Conservation (phyloP, 2,329 filamentous ascomycete species). For the Truncatella angustata region DNA sequence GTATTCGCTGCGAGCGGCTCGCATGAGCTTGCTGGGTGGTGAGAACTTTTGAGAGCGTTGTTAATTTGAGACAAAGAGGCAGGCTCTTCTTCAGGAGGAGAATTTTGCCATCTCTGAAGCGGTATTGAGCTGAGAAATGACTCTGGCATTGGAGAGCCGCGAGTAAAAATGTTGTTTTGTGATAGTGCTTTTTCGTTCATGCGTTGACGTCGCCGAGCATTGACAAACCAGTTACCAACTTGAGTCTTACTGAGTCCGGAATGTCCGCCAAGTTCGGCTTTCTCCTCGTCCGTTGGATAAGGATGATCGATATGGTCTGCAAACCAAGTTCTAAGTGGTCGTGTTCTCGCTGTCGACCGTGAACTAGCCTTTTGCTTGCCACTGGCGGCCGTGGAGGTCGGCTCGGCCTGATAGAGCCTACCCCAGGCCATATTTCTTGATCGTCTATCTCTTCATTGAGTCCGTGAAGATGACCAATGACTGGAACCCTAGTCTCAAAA, state of each 20-base stretch:
- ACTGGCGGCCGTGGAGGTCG: slow-evolving; percentile 9
- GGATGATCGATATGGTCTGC: slow-evolving; percentile 42
- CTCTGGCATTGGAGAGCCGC: slow-evolving; percentile 41
- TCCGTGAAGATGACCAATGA: slow-evolving; percentile 44
- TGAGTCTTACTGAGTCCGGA: slow-evolving; percentile 45
- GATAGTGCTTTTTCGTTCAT: slow-evolving; percentile 24
- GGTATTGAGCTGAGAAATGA: slow-evolving; percentile 38
- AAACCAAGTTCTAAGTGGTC: slow-evolving; percentile 45
- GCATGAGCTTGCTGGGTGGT: neutral
- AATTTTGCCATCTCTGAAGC: slow-evolving; percentile 41
- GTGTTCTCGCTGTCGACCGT: slow-evolving; percentile 43
- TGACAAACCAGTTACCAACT: slow-evolving; percentile 50
- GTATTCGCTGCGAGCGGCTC: neutral
- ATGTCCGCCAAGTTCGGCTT: slow-evolving; percentile 34
- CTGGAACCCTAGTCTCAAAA: slow-evolving; percentile 46
- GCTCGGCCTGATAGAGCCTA: too few species aligned
- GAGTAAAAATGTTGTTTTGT: slow-evolving; percentile 26
- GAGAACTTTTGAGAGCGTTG: slow-evolving; percentile 25
- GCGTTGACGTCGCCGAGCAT: slow-evolving; percentile 46
- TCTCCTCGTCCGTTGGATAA: slow-evolving; percentile 47
- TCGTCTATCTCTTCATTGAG: slow-evolving; percentile 36
- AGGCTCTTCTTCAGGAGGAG: slow-evolving; percentile 45
- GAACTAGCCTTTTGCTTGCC: slow-evolving; percentile 32
- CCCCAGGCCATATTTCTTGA: too few species aligned
- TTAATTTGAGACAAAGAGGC: slow-evolving; percentile 37